phyloP scores from a whole-genome alignment of 1,284 basidiomycete genomes.

The Ustilago vetiveriae region DNA sequence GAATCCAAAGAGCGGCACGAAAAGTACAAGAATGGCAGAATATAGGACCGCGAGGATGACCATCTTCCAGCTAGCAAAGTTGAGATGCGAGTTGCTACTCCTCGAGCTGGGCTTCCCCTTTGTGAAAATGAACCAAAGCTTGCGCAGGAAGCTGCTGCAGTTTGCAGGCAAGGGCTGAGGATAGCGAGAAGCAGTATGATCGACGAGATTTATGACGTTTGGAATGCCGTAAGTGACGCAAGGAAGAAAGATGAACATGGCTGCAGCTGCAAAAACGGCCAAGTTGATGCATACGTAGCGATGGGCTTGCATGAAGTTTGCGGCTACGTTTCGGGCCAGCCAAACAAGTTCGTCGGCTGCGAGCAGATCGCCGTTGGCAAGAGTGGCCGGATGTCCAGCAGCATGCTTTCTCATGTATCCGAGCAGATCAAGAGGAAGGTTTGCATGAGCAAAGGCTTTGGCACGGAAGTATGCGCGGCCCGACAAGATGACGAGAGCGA shows the following conservation, averaged over 20 bases:
- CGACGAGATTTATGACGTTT: conserved; percentile 11
- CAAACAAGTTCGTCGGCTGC: conserved; percentile 24
- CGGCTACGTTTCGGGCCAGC: conserved; percentile 4
- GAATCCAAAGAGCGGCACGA: conserved; percentile 4
- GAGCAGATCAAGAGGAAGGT: conserved; percentile 3
- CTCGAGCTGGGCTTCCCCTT: conserved; percentile 4
- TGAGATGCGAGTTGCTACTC: background rate
- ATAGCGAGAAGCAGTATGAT: conserved; percentile 8
- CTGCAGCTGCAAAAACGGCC: conserved; percentile 2
- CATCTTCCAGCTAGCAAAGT: conserved; percentile 26
- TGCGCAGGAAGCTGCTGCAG: conserved; percentile 3
- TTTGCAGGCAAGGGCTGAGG: background rate
- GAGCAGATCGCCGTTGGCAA: background rate
- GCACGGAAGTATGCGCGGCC: conserved; percentile 8
- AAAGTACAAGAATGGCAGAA: background rate
- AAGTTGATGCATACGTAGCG: conserved; percentile 12
- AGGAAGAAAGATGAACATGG: background rate
- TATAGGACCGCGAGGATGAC: conserved; percentile 14
- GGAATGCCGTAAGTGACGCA: conserved; percentile 8
- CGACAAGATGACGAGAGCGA: conserved; percentile 2
- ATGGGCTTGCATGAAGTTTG: conserved; percentile 5
- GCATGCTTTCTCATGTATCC: background rate
- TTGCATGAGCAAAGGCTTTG: background rate
- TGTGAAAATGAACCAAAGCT: conserved; percentile 13
- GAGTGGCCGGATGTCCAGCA: background rate